Evolutionary conservation across 2,329 filamentous ascomycete genomes (phyloP), one percentile per base, ranked within the genome.

Genomic region (Ceratocystis destructans): DNA sequence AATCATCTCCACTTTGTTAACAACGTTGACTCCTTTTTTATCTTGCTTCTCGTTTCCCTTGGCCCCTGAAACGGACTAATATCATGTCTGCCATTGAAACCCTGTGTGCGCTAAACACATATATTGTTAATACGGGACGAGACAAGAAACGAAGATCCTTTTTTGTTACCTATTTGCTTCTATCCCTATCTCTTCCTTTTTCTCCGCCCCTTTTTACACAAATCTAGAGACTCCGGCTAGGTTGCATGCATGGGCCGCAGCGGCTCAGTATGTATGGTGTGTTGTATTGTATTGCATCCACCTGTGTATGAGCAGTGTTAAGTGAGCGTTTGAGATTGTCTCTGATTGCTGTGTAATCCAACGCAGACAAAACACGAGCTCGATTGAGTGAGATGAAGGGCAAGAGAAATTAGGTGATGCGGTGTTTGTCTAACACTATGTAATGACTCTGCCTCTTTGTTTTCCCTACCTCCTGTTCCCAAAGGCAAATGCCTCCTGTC

Each of bases 321-420:
- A 61, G 67, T 64, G 65, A 57, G 64, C 50, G 64, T 66, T 62
- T 10, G 64, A 37, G 55, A 20, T 64, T 68, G 64, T 67, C 66
- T 67, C 68, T 68, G 69, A 68, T 68, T 68, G 67, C 64, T 64
- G 28, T 48, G 22, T 41, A 44, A 44, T 62, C 44, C 15, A 28
- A 45, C 10, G 46, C 37, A 33, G 10, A 41, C 41, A 45, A 41
- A 48, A 31, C 41, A 62, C 22, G 45, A 25, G 7, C 10, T 46
- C 3, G 61, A 48, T 15, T 46, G 61, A 48, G 41, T 46, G 61
- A 62, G 41, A 62, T n/a, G 37, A 46, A 28, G 5, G 7, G n/a
- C 22, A 12, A 8, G n/a, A 22, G 28, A 41, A 5, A 41, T 41
- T 41, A 41, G 37, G 12, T 41, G 37, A 41, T 41, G 25, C 12